Conservation (phyloP, 1,139 yeast species). For the Taphrina flavorubra region DNA sequence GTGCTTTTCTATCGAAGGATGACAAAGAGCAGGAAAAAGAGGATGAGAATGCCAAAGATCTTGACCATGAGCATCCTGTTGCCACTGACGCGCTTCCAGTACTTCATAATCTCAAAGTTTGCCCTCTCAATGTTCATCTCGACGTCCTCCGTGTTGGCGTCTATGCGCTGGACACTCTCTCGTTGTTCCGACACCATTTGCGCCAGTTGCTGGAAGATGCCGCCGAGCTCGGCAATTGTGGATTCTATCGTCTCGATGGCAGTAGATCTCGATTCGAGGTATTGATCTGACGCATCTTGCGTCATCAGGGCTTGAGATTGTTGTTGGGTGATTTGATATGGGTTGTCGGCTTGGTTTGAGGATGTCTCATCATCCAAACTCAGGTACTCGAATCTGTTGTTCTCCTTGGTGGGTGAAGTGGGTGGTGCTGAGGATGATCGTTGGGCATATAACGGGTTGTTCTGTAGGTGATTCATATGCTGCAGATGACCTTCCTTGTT, state of each 20-base stretch:
- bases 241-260: conserved; percentile 97
- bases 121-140: conserved; percentile 89
- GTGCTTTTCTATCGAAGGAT: conserved; percentile 46
- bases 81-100: conserved; percentile 83
- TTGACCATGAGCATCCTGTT: conserved; percentile 91
- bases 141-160: conserved; percentile 92
- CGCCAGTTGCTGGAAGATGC: conserved; percentile 89
- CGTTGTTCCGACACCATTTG: conserved; percentile 98
- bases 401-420: conserved; percentile 26
- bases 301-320: conserved; percentile 37
- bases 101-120: conserved; percentile 87
- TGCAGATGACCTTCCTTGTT: conserved; percentile 28
- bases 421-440: conserved; percentile 39
- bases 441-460: conserved; percentile 35
- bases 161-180: conserved; percentile 86
- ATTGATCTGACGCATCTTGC: conserved; percentile 67
- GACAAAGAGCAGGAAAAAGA: conserved; percentile 48
- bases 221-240: conserved; percentile 95
- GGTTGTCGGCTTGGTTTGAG: conserved; percentile 35
- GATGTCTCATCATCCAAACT: conserved; percentile 28
- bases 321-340: conserved; percentile 22
- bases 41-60: conserved; percentile 81
- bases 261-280: conserved; percentile 78
- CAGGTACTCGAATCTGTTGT: conserved; percentile 35
- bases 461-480: conserved; percentile 28